Evolutionary conservation across 306 rosid species (phyloP), one percentile per base, ranked within the genome.

Genomic region (Albizia julibrissin): DNA sequence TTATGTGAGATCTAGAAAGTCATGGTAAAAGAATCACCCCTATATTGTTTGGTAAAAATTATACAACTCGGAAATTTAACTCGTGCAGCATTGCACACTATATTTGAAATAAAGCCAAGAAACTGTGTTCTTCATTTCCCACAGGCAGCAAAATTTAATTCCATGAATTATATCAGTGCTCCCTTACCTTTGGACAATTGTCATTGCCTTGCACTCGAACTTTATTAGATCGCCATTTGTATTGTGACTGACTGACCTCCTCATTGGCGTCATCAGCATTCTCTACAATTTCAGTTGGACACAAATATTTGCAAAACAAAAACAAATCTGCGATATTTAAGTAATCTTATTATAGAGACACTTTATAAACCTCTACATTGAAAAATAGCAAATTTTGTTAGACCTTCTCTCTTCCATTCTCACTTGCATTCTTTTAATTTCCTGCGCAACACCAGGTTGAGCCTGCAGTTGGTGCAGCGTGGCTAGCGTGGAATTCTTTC

Each of bases 381-480:
- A 24, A 21, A 21, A 21, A 21, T 8, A 56, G 62, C 11, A n/a
- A 5, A 61, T 26, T 13, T 61, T 26, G 26, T 9, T 22, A 58
- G 10, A 26, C 13, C 18, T 61, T 61, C 7, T 62, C 33, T 26
- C 37, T 27, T 27, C 68, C 68, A 11, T 13, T 62, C 68, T 15
- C 69, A 62, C 69, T 10, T 10, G 67, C 67, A 2, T 26, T 16
- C 67, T 61, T 58, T 69, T 33, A 70, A 77, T 61, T 84, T 74
- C 76, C 40, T 78, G 65, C 43, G 68, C 46, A 72, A 78, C 49
- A 34, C 47, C 90, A 93, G 98, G 97, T 93, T 70, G 98, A 91
- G 83, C 97, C 98, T 79, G 98, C 98, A 14, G 89, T 92, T 42
- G 98, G 98, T 5, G 98, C 98, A 26, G 98, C 97, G 2, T 90